Evolutionary conservation across 2,329 filamentous ascomycete genomes (phyloP).

Genomic region (Xylariaceae sp.): DNA sequence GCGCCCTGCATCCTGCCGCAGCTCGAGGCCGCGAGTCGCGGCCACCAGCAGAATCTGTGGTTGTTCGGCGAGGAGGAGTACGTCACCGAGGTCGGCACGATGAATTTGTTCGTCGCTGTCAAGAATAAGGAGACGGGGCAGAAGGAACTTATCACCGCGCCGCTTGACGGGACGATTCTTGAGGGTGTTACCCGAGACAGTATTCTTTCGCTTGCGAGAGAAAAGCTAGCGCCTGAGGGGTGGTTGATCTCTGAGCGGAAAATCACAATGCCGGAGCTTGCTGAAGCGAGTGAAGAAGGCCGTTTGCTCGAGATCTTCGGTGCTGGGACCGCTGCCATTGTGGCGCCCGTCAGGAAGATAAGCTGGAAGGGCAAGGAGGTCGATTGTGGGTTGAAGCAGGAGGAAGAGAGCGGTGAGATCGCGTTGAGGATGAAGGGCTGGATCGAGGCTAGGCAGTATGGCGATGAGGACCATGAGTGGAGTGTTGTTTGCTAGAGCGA

Average conservation of each 20-base stretch:
- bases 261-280: constrained; percentile 83
- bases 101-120: constrained; percentile 94
- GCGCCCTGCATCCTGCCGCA: constrained; percentile 98
- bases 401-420: constrained; percentile 83
- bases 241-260: constrained; percentile 89
- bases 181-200: constrained; percentile 94
- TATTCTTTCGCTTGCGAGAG: constrained; percentile 77
- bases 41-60: constrained; percentile 98
- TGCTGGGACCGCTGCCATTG: constrained; percentile 87
- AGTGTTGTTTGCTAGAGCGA: constrained; percentile 54
- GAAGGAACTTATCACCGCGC: constrained; percentile 91
- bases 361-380: constrained; percentile 81
- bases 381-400: constrained; percentile 74
- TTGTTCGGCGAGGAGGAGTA: constrained; percentile 93
- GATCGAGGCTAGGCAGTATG: constrained; percentile 95
- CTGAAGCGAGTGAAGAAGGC: constrained; percentile 77
- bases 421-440: constrained; percentile 87
- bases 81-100: constrained; percentile 95
- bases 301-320: constrained; percentile 91
- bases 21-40: constrained; percentile 81
- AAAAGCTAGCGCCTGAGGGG: constrained; percentile 77
- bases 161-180: constrained; percentile 92
- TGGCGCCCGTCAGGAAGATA: constrained; percentile 84
- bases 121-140: constrained; percentile 82
- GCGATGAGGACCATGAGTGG: constrained; percentile 89